Conservation (phyloP, 805 yeast species). For the Nakazawaea holstii region DNA sequence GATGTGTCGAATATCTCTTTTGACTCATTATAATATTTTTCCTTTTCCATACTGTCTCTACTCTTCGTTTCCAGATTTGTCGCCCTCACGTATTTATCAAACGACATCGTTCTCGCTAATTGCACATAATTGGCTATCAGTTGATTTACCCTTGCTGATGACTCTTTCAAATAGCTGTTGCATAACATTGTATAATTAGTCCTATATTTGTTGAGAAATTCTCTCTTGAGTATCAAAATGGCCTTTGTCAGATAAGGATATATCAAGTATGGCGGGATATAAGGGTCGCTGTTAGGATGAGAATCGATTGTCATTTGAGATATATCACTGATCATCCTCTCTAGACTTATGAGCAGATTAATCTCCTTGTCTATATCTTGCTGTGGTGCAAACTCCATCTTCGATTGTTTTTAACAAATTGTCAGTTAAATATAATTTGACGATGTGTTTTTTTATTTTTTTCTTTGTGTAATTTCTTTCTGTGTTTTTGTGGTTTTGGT, state of each 20-base stretch:
- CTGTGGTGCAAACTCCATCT: constrained; percentile 1
- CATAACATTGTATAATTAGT: constrained; percentile 3
- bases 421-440: not conserved
- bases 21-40: not conserved
- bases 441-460: not conserved
- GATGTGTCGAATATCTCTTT: not conserved
- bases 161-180: constrained; percentile 1
- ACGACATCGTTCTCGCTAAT: not conserved
- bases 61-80: not conserved
- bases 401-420: not conserved
- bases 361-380: constrained; percentile 3
- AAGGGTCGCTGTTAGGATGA: not conserved
- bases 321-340: not conserved
- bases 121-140: constrained; percentile 8
- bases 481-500: not conserved
- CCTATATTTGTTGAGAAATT: constrained; percentile 4
- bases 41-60: not conserved
- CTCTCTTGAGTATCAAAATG: not conserved
- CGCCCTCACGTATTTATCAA: not conserved
- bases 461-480: not conserved
- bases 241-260: not conserved
- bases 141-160: not conserved
- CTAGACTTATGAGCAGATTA: not conserved
- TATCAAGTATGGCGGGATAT: not conserved
- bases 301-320: not conserved